Evolutionary conservation across 495 filamentous ascomycete species (phyloP).

Genomic region (Hypoxylon fuscum): DNA sequence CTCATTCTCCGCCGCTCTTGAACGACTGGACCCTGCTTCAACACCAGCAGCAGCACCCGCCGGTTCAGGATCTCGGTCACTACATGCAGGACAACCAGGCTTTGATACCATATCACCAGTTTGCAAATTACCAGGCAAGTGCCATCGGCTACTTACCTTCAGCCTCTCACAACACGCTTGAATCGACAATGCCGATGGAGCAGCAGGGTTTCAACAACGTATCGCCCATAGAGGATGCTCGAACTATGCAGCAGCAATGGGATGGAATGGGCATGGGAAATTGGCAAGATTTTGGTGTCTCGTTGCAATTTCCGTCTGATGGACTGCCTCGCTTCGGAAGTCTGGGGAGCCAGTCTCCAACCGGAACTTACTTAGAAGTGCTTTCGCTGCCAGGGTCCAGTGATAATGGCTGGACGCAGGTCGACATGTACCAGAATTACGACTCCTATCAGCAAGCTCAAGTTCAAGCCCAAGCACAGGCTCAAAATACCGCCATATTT

Average conservation of each 20-base stretch:
- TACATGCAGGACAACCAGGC: slow-evolving; percentile 59
- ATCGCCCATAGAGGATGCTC: slow-evolving; percentile 70
- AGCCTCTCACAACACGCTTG: slow-evolving; percentile 71
- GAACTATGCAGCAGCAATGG: slow-evolving; percentile 66
- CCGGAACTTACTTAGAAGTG: slow-evolving; percentile 83
- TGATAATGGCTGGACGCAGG: slow-evolving; percentile 83
- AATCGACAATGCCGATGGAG: slow-evolving; percentile 71
- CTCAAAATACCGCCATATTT: slow-evolving; percentile 70
- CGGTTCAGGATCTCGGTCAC: slow-evolving; percentile 60
- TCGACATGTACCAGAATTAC: slow-evolving; percentile 66
- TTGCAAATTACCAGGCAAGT: slow-evolving; percentile 60
- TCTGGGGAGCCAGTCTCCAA: slow-evolving; percentile 81
- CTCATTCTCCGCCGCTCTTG: slow-evolving; percentile 53
- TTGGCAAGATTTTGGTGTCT: slow-evolving; percentile 77
- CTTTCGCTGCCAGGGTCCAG: slow-evolving; percentile 80
- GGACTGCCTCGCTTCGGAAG: slow-evolving; percentile 64
- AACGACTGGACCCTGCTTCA: slow-evolving; percentile 62
- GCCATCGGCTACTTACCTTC: slow-evolving; percentile 76
- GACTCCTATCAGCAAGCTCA: slow-evolving; percentile 58
- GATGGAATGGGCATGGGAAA: slow-evolving; percentile 62
- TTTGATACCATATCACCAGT: slow-evolving; percentile 60
- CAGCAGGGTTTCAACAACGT: slow-evolving; percentile 67
- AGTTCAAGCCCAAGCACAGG: slow-evolving; percentile 56
- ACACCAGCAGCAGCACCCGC: slow-evolving; percentile 59
- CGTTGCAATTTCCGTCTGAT: slow-evolving; percentile 61